Base-by-base conservation (phyloP, 441 rosid genomes). In the Gossypium trilobum region DNA sequence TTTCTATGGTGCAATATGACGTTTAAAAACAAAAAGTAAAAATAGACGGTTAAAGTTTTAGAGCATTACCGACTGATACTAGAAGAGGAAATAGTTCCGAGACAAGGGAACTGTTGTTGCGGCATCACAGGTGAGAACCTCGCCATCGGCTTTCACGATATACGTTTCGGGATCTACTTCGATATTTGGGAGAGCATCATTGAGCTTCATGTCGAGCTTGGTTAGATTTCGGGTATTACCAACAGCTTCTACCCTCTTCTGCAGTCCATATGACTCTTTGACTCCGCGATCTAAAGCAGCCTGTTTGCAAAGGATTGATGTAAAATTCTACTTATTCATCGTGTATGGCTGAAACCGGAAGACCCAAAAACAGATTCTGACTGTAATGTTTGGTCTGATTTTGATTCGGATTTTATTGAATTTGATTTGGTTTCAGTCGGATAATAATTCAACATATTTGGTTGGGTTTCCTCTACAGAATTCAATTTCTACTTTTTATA, bases 171-270 rank as follows among this genome's bases (percentile, higher is more conserved):
- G 97, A 72, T 89, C 97, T 27, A 89, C 99, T 0, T 84, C 77
- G 76, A 94, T 92, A n/a, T 61, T 29, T 0, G 97, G 98, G 59
- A 90, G 93, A 16, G 89, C 82, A 79, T 94, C 85, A 17, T 94
- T 90, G 48, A 92, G 89, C 82, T 88, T 90, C 97, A 92, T 94
- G 90, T 94, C 87, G 7, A 87, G 85, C 79, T 94, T 94, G 11
- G 90, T 84, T 66, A 91, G 87, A 70, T 36, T 72, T 77, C 97
- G 86, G 14, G 84, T 88, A 71, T 84, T 87, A 27, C 89, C 76
- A 4, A 92, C 97, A 0, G 95, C 91, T 82, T 86, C 92, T 65
- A 92, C 92, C 33, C 81, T 86, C 82, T 92, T 94, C 46, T 83
- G 60, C 6, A 94, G 86, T 70, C 89, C 91, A 64, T 94, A 92